These are phyloP conservation scores for Penicillium sp. DNA, from an alignment of 2,329 filamentous ascomycete genomes.

Conservation along the genomic window DNA sequence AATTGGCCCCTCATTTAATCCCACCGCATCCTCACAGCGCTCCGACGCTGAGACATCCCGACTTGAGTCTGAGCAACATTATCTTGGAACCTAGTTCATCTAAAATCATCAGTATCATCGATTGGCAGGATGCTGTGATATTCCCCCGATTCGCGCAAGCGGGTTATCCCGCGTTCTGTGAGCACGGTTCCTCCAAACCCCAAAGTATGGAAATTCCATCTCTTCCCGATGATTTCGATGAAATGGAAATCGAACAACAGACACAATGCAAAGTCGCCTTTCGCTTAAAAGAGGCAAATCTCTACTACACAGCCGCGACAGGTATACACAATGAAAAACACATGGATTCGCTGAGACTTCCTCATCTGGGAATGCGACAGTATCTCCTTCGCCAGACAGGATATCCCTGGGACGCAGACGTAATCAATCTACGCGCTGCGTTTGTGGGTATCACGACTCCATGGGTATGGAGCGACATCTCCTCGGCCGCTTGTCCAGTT, in stretches of 20 bases:
- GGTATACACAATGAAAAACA: constrained; percentile 24
- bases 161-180: constrained; percentile 28
- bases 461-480: constrained; percentile 38
- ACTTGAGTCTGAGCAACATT: constrained; percentile 29
- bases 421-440: constrained; percentile 28
- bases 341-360: constrained; percentile 21
- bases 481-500: constrained; percentile 26
- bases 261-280: constrained; percentile 18
- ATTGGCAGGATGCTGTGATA: constrained; percentile 29
- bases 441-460: constrained; percentile 25
- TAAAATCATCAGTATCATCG: constrained; percentile 27
- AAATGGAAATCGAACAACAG: constrained; percentile 22
- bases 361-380: constrained; percentile 25
- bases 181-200: constrained; percentile 24
- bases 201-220: constrained; percentile 26
- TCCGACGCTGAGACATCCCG: constrained; percentile 28
- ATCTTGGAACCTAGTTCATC: constrained; percentile 24
- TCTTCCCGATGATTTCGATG: constrained; percentile 26
- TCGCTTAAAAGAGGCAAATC: constrained; percentile 20
- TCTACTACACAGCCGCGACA: constrained; percentile 31
- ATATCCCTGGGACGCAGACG: constrained; percentile 30
- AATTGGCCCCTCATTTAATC: constrained; percentile 22
- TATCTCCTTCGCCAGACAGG: constrained; percentile 28
- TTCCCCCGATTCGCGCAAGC: constrained; percentile 27
- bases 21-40: constrained; percentile 11